Percentiles rank a stretch among this genome's conserved stretches.
Evolutionary conservation across 495 filamentous ascomycete species (phyloP).

Genomic region (Zalerion maritima): DNA sequence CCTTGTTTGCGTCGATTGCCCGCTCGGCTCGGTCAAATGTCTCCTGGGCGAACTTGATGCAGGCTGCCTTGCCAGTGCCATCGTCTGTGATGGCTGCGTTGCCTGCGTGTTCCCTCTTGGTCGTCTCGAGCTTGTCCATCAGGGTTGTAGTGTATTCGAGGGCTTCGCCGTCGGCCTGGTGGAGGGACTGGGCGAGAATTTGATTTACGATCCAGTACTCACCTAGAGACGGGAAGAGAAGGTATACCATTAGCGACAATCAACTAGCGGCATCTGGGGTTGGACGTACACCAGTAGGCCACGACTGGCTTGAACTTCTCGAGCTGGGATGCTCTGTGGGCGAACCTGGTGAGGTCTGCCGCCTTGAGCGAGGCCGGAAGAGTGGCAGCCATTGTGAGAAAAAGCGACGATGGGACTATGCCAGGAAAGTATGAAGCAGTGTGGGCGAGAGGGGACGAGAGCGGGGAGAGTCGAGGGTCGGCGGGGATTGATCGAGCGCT

Average conservation of each 20-base stretch:
- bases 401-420: too few relatives aligned
- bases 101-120: conserved; percentile 40
- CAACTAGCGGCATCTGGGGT: neutral
- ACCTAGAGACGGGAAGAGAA: conserved; percentile 35
- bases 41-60: conserved; percentile 84
- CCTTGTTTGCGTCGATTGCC: conserved; percentile 67
- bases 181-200: conserved; percentile 66
- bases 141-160: conserved; percentile 62
- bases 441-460: too few relatives aligned
- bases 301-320: conserved; percentile 73
- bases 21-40: conserved; percentile 74
- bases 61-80: conserved; percentile 70
- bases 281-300: conserved; percentile 78
- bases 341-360: conserved; percentile 66
- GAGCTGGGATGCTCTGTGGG: conserved; percentile 68
- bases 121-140: conserved; percentile 89
- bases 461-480: too few relatives aligned
- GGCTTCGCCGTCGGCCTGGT: conserved; percentile 58
- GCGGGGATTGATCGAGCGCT: too few relatives aligned
- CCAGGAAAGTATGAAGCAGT: too few relatives aligned
- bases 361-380: conserved; percentile 63
- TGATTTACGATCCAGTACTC: conserved; percentile 89
- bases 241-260: neutral
- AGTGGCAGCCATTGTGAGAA: conserved; percentile 46
- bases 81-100: conserved; percentile 66